These are phyloP conservation scores for Prunus dulcis DNA, from an alignment of 306 rosid genomes.

Conservation along the genomic window DNA sequence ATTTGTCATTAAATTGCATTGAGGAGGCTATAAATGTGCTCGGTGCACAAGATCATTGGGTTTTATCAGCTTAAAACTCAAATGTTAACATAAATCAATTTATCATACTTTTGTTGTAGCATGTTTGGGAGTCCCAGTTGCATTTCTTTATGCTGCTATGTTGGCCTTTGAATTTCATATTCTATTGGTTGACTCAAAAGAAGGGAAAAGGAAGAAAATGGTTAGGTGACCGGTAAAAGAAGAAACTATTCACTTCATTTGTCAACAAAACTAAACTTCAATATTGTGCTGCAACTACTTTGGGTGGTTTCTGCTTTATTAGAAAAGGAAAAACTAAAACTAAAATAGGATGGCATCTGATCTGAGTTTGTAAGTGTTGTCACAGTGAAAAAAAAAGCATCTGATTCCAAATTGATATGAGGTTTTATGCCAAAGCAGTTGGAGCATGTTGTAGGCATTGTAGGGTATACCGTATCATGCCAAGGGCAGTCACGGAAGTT, in stretches of 20 bases:
- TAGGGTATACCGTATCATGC: neutral
- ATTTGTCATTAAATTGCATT: neutral
- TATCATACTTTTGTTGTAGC: neutral
- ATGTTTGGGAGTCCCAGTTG: neutral
- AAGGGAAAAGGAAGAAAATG: neutral
- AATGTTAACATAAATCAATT: neutral
- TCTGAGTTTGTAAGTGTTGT: neutral
- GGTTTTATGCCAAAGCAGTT: neutral
- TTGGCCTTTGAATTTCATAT: neutral
- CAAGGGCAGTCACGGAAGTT: neutral
- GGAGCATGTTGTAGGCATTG: neutral
- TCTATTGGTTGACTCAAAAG: neutral
- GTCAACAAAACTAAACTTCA: neutral
- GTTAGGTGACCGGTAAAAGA: neutral
- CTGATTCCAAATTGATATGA: neutral
- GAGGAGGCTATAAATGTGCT: neutral
- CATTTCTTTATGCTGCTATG: neutral
- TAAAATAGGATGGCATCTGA: neutral
- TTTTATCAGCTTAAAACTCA: neutral
- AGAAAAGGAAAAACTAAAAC: neutral
- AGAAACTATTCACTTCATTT: neutral
- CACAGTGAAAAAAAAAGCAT: neutral
- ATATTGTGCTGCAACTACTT: neutral
- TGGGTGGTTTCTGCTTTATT: neutral
- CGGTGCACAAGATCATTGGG: neutral